Percentiles rank a stretch among this genome's conserved stretches.
Conservation (phyloP, 23 red algal species). For the Porphyridium purpureum region DNA sequence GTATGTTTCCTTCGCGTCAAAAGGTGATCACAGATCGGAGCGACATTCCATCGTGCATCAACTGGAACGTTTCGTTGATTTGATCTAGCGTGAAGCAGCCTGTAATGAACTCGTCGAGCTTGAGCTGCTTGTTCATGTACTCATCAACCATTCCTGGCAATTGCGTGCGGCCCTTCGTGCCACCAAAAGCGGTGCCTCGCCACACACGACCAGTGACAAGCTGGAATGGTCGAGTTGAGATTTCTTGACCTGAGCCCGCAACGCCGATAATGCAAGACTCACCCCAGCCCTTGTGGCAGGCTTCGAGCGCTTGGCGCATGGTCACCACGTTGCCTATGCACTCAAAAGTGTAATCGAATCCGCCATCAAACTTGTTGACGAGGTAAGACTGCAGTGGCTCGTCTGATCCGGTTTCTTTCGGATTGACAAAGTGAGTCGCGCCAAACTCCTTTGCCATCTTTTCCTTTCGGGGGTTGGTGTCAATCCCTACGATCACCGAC, state of each 20-base stretch:
- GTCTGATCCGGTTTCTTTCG: slow-evolving; percentile 11
- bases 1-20: too few relatives aligned
- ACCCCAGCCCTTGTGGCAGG: slow-evolving; percentile 97
- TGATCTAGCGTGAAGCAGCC: slow-evolving; percentile 41
- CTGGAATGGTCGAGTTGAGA: slow-evolving; percentile 88
- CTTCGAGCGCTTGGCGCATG: slow-evolving; percentile 82
- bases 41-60: slow-evolving; percentile 69
- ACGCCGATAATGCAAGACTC: slow-evolving; percentile 89
- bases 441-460: slow-evolving; percentile 45
- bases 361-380: slow-evolving; percentile 79
- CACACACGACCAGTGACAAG: slow-evolving; percentile 87
- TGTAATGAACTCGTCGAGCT: slow-evolving; percentile 78
- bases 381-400: slow-evolving; percentile 69
- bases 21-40: slow-evolving; percentile 70
- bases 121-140: slow-evolving; percentile 60
- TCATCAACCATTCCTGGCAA: slow-evolving; percentile 56
- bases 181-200: slow-evolving; percentile 85
- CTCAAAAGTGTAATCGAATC: slow-evolving; percentile 98
- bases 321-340: slow-evolving; percentile 52
- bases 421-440: slow-evolving; percentile 91
- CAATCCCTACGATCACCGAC: slow-evolving; percentile 42
- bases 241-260: slow-evolving; percentile 71
- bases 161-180: slow-evolving; percentile 74
- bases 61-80: slow-evolving; percentile 74
- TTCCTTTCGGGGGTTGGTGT: slow-evolving; percentile 73